Evolutionary conservation across 176 grass and related monocot species (phyloP), one percentile per base, ranked within the genome.

Genomic region (Otatea glauca): DNA sequence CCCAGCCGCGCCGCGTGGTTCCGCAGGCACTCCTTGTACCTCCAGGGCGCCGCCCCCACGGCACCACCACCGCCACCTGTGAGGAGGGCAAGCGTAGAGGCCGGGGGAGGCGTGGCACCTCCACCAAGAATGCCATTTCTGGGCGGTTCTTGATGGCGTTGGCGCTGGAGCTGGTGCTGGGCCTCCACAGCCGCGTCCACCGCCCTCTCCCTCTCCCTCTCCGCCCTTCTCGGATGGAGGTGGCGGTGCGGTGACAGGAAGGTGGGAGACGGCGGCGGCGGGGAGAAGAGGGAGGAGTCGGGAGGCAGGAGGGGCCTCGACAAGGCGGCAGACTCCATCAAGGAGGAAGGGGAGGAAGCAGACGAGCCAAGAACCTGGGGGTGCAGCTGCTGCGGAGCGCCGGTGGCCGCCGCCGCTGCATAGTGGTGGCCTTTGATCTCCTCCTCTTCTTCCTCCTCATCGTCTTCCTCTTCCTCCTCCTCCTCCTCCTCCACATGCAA

Each of bases 1-100:
- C 96, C 96, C 68, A 96, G 76, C 91, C 88, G 86, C 59, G 96
- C 96, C 15, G 88, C 91, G 71, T 96, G 93, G 83, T 99, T 99
- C 14, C 83, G 79, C 45, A 90, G 86, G 90, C 96, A 96, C 86
- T 99, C 96, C 56, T 89, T 84, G 86, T 99, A 96, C 78, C 88
- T 68, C 94, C 88, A 90, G 73, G 87, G 60, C 54, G 68, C 18
- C 66, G 80, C 42, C 32, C 9, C 50, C 38, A 16, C 27, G 6
- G 4, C 21, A 4, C 54, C 53, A 16, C 73, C 51, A 4, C 81
- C 73, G n/a, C n/a, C n/a, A 35, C 59, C 14, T 0, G 66, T 0
- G 7, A 47, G 16, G 60, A 80, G 58, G 18, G 2, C 75, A 15
- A 74, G 87, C 20, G 67, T 24, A 4, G 87, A 48, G 27, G 17